phyloP scores from a whole-genome alignment of 2,329 filamentous ascomycete genomes.

The Diaporthe vexans region DNA sequence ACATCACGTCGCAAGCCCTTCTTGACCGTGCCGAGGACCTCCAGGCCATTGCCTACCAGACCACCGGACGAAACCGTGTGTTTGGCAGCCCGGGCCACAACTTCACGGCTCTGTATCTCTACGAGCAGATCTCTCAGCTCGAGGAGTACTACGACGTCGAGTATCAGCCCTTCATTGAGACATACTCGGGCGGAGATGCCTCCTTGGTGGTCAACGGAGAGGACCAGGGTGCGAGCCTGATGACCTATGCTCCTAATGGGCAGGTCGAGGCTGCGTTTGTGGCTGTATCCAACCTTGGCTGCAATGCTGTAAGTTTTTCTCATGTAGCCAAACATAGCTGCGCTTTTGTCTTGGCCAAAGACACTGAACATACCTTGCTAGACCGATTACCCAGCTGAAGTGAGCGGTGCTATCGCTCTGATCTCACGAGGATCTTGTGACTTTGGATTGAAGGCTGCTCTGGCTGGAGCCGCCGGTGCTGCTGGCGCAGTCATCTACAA shows the following conservation, averaged over 20 bases:
- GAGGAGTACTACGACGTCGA: conserved; percentile 29
- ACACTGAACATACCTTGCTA: neutral
- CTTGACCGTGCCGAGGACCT: conserved; percentile 6
- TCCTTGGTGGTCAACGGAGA: conserved; percentile 6
- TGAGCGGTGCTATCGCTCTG: conserved; percentile 59
- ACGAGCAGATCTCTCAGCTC: neutral
- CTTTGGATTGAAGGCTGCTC: conserved; percentile 58
- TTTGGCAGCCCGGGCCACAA: conserved; percentile 32
- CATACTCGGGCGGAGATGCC: conserved; percentile 9
- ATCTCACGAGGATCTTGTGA: conserved; percentile 62
- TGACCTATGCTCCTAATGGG: conserved; percentile 42
- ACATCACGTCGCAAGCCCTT: conserved; percentile 17
- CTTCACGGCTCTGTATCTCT: conserved; percentile 23
- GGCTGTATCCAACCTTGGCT: conserved; percentile 55
- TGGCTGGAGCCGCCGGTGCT: conserved; percentile 59
- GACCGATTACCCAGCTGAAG: conserved; percentile 59
- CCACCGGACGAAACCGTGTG: conserved; percentile 22
- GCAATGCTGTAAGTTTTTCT: conserved; percentile 48
- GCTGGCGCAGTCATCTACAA: conserved; percentile 71
- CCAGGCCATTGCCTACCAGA: conserved; percentile 25
- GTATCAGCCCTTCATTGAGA: conserved; percentile 31
- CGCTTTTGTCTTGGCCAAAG: accelerated
- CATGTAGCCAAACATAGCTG: accelerated
- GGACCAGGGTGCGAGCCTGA: neutral
- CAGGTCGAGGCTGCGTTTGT: conserved; percentile 54